Base-by-base conservation (phyloP, 257 asterid genomes). In the Ilex aquifolium region DNA sequence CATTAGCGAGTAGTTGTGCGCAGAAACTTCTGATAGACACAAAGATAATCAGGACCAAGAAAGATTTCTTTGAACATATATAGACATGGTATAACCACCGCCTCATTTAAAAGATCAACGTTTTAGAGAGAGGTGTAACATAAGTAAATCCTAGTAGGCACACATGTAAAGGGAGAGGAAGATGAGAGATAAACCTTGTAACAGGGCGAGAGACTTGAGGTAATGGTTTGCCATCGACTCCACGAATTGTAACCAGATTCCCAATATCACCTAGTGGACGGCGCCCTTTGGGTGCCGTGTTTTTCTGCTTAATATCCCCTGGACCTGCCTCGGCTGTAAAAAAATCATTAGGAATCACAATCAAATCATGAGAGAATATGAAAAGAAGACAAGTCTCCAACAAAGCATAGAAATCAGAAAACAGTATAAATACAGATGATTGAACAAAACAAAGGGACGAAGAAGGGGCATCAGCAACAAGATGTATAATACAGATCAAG, bases 211-310 rank as follows among this genome's bases (percentile, higher is more conserved):
- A 61, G 57, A 80, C 79, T 74, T 84, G 88, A 55, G 95, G 95
- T 46, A 79, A 75, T 12, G 82, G 88, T 65, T 91, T 91, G 46
- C 83, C 90, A 13, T 88, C 88, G 40, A 67, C 81, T 17, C 72
- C 90, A 13, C 84, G 87, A 55, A 74, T 65, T 0, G 90, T 68
- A 11, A 82, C 97, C 32, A 83, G 29, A 68, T 92, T 92, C 9
- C 99, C 97, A 0, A 92, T 92, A 67, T 89, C 97, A 0, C 91
- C 94, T 5, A 92, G 94, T 1, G 95, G 95, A 11, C 92, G 87
- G 5, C 99, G 84, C 69, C 83, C 83, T 56, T 76, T 95, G 46
- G 72, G 92, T 15, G 61, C 88, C 80, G 76, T 67, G 62, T 72
- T 88, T 82, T 84, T 84, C 82, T 76, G 90, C 83, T 81, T 88